Percentiles rank a stretch among this genome's conserved stretches.
Conservation (phyloP, 192 early-diverging fungal species). For the Chytriomyces confervae region DNA sequence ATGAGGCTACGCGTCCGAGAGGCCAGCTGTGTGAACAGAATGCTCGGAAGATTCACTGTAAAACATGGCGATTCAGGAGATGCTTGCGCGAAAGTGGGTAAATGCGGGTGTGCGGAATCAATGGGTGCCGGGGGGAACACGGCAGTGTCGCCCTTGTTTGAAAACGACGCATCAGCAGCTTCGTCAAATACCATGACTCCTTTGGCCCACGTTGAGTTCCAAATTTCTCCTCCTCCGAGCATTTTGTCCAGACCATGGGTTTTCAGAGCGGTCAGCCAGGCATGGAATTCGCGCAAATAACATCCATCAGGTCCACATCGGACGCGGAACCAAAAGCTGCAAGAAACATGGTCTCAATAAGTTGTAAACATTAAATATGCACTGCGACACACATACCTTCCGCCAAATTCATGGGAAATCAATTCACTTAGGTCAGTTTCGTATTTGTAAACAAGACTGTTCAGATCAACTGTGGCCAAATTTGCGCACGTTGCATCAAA, state of each 20-base stretch:
- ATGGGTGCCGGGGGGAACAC: not conserved
- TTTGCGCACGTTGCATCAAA: slow-evolving; percentile 90
- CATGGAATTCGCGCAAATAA: slow-evolving; percentile 44
- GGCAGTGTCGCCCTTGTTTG: not conserved
- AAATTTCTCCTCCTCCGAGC: slow-evolving; percentile 46
- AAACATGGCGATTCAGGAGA: slow-evolving; percentile 29
- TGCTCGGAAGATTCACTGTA: slow-evolving; percentile 46
- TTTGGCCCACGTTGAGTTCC: slow-evolving; percentile 61
- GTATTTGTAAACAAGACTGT: slow-evolving; percentile 93
- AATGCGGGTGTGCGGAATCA: not conserved
- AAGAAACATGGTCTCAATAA: not conserved
- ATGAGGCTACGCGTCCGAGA: slow-evolving; percentile 66
- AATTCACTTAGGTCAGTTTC: slow-evolving; percentile 86
- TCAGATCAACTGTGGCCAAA: slow-evolving; percentile 93
- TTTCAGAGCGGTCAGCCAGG: slow-evolving; percentile 43
- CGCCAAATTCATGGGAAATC: slow-evolving; percentile 60
- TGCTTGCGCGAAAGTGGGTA: slow-evolving; percentile 2
- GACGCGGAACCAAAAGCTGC: slow-evolving; percentile 52
- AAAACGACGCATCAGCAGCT: slow-evolving; percentile 36
- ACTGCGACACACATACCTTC: slow-evolving; percentile 28
- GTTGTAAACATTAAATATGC: not conserved
- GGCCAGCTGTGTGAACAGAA: slow-evolving; percentile 61
- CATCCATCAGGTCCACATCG: slow-evolving; percentile 49
- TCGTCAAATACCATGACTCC: slow-evolving; percentile 56
- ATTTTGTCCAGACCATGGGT: slow-evolving; percentile 39